Evolutionary conservation across 768 basidiomycete genomes (phyloP), one percentile per base, ranked within the genome.

Genomic region (Kwoniella mangroviensis): DNA sequence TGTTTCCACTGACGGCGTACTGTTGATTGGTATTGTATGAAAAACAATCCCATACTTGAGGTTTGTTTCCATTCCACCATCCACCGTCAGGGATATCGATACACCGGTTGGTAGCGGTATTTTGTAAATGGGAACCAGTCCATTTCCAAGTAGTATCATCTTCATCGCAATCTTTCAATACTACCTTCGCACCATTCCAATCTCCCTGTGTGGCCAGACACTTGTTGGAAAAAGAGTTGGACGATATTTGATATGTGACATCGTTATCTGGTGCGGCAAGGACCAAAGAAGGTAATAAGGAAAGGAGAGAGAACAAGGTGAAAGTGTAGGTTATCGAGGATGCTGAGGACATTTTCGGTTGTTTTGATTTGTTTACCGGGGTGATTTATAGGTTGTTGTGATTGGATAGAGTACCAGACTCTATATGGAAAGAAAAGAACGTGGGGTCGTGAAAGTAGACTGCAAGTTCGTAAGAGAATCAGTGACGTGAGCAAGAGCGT

Each of bases 11-110:
- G 51, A 72, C 51, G 17, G 53, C 54, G 64, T 74, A 80, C 51
- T 63, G 59, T 53, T 80, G 79, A 63, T 80, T 80, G 40, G 68
- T 56, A 65, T 78, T 78, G 62, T 71, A 52, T 24, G 62, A 43
- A 67, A 67, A 80, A 67, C 79, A 78, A 11, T 61, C 70, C 79
- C 79, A 80, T 22, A 80, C 61, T 53, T 80, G 79, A 40, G 72
- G 53, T 51, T 69, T 69, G 69, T 76, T 80, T 1, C 79, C 79
- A 28, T 71, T 73, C 70, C 70, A 72, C n/a, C 52, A 56, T 15
- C 67, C 72, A 41, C 76, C 76, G 59, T 78, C 73, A 7, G 71
- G 71, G 51, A 78, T 65, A 62, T 80, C 79, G 52, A 75, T 58
- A 61, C 77, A 78, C 60, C 63, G 68, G 67, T 75, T 70, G 43